phyloP scores from a whole-genome alignment of 1,284 basidiomycete species.

The Naganishia albida region DNA sequence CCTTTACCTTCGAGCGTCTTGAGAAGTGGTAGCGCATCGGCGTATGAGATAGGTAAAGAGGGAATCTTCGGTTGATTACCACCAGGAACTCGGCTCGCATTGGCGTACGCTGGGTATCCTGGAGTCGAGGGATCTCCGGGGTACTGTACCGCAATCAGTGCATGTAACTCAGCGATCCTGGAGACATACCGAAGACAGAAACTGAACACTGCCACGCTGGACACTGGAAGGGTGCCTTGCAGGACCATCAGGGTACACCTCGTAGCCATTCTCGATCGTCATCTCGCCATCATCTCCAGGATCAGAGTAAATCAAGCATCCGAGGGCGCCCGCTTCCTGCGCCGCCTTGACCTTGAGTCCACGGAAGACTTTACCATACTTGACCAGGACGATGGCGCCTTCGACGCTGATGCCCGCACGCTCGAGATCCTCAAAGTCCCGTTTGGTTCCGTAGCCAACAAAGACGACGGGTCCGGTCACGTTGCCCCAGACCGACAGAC shows the following conservation, averaged over 20 bases:
- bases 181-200: constrained; percentile 52
- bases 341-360: constrained; percentile 71
- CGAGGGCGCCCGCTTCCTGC: constrained; percentile 72
- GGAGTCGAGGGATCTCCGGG: constrained; percentile 71
- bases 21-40: constrained; percentile 58
- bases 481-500: constrained; percentile 49
- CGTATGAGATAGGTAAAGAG: constrained; percentile 61
- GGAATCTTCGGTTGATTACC: constrained; percentile 78
- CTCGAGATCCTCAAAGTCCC: constrained; percentile 70
- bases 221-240: constrained; percentile 76
- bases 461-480: constrained; percentile 56
- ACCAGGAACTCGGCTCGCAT: constrained; percentile 69
- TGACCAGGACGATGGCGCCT: constrained; percentile 78
- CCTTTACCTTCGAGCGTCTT: constrained; percentile 52
- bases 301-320: constrained; percentile 76
- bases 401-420: constrained; percentile 68
- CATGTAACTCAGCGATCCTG: neutral
- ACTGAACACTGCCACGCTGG: constrained; percentile 86
- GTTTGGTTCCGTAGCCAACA: constrained; percentile 68
- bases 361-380: constrained; percentile 79
- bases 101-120: constrained; percentile 80
- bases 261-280: constrained; percentile 73
- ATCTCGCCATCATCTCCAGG: constrained; percentile 83
- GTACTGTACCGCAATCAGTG: constrained; percentile 57
- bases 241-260: constrained; percentile 79